These are phyloP conservation scores for Globisporangium parvum DNA, from an alignment of 352 stramenopile genomes.

Conservation along the genomic window DNA sequence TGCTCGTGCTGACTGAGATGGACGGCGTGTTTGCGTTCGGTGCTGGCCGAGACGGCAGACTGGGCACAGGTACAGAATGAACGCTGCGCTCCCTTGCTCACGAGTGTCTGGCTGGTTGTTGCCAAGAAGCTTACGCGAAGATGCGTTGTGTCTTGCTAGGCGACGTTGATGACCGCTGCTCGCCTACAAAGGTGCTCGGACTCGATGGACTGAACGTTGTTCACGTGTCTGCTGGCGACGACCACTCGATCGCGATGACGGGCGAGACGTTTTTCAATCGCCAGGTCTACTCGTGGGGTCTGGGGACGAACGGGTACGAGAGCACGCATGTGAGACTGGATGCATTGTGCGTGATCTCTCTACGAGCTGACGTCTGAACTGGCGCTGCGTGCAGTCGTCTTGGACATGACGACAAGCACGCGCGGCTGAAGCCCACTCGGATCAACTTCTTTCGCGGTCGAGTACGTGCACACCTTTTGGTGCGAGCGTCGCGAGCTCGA, in stretches of 20 bases:
- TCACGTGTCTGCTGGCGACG: constrained; percentile 51
- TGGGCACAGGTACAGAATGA: constrained; percentile 40
- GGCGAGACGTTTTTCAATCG: constrained; percentile 61
- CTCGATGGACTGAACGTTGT: constrained; percentile 56
- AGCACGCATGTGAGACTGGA: background rate
- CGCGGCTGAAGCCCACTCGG: constrained; percentile 51
- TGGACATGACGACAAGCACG: constrained; percentile 53
- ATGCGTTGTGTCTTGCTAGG: constrained; percentile 20
- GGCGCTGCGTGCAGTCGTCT: constrained; percentile 31
- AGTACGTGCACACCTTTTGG: constrained; percentile 16
- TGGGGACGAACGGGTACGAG: constrained; percentile 50
- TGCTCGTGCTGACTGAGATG: constrained; percentile 62
- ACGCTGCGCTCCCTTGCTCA: background rate
- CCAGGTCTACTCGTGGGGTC: constrained; percentile 79
- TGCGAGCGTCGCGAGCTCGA: too few species aligned
- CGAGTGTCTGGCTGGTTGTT: too few species aligned
- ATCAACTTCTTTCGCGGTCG: constrained; percentile 65
- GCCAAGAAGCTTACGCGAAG: too few species aligned
- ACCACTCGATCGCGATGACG: constrained; percentile 60
- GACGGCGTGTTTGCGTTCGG: constrained; percentile 71
- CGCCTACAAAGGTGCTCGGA: constrained; percentile 29
- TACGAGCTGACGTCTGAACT: background rate
- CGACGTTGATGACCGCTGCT: constrained; percentile 27
- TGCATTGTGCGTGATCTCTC: background rate
- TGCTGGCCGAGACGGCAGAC: constrained; percentile 50